Base-by-base conservation (phyloP, 192 early-diverging fungal species). In the Umbelopsis vinacea region DNA sequence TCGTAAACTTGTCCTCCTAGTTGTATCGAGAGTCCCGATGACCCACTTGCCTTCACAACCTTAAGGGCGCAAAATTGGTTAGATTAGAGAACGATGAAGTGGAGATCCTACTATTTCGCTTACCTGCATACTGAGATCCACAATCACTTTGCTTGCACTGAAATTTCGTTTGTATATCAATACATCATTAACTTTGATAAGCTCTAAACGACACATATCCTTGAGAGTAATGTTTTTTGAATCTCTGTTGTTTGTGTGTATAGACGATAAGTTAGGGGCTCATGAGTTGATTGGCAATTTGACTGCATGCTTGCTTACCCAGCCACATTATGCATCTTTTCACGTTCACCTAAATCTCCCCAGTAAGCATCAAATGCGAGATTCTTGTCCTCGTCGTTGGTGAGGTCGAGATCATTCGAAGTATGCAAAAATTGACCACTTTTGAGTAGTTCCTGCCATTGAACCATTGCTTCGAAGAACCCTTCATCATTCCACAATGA, bases 151-250 rank as follows among this genome's bases (percentile, higher is more conserved):
- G 40, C 71, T 73, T 11, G 75, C 79, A 45, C 79, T 80, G 23
- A 80, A 80, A 52, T 80, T 80, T 21, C 79, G 74, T 35, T 80
- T 80, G 43, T 80, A 80, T 40, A 76, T 63, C 17, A 80, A 63
- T 35, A 68, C 37, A 74, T 80, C 79, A 35, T 76, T 71, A 57
- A 74, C 72, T 23, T 72, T 75, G 26, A 80, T 80, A 52, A 80
- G 71, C 19, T 70, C 74, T 24, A 76, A 72, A 38, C 75, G 68
- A 53, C 79, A 80, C 79, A 80, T 80, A 21, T 80, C 74, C 48
- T 80, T 80, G n/a, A 80, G 54, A n/a, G 79, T 76, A 23, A 80
- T 80, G 26, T 46, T 73, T 67, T 80, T 80, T n/a, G 79, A 80
- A 46, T 80, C 79, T 8, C 79, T 79, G 23, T 54, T 15, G 22